Base-by-base conservation (phyloP, 306 rosid species). In the Prunus armeniaca region DNA sequence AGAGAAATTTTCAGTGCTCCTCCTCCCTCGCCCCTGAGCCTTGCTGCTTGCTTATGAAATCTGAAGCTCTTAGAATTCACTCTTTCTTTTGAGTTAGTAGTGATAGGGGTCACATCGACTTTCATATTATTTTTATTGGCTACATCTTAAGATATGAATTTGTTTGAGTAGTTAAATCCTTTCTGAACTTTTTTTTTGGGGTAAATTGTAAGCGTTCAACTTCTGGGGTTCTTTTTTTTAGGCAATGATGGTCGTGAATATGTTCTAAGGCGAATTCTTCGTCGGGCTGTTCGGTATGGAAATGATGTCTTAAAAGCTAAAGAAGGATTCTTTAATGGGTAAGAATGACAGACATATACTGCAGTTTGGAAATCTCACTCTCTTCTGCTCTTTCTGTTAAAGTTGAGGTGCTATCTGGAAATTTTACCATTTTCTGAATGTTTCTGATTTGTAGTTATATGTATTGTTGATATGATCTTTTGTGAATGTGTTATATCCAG, bases 191-290 rank as follows among this genome's bases (percentile, higher is more conserved):
- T 9, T 34, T 73, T 32, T 38, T 6, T 7, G 0, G 32, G 71
- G 30, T 34, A 38, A 5, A 22, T 27, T 18, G 34, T 25, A 22
- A 62, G 20, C 34, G 22, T 62, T 41, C 10, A 74, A 79, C 74
- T 64, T 74, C 28, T 73, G 57, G 47, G 49, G 25, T 46, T 75
- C 72, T 77, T 55, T 69, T 75, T 76, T 54, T 78, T 60, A 95
- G 99, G 99, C 66, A 95, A 95, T 22, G 99, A 95, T 57, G 99
- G 99, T 2, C 97, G 99, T 38, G 99, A 95, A 81, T 95, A 95
- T 84, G 99, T 95, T 82, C 85, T 95, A 43, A 84, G 99, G 80
- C 99, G 99, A 52, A 95, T 95, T 83, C 99, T 95, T 71, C 98
- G 99, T 78, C 93, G 99, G 15, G 99, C 98, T 85, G 99, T 95